Evolutionary conservation across 768 basidiomycete genomes (phyloP).

Genomic region (Lentinula detonsa): DNA sequence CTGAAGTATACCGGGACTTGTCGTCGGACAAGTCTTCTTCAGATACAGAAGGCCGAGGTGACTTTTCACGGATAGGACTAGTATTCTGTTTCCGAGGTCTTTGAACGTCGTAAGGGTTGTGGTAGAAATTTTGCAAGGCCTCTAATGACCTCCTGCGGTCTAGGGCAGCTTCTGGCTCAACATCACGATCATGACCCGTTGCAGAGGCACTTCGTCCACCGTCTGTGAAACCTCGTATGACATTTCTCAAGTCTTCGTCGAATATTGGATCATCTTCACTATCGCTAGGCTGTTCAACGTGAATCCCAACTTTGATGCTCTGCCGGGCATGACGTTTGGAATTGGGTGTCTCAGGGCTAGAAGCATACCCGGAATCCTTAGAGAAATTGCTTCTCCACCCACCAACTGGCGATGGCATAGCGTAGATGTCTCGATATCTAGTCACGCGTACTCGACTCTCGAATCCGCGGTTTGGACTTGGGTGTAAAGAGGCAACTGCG

Average conservation of each 20-base stretch:
- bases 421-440: slow-evolving; percentile 26
- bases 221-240: slow-evolving; percentile 28
- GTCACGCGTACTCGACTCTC: slow-evolving; percentile 21
- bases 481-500: slow-evolving; percentile 11
- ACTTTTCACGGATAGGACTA: slow-evolving; percentile 8
- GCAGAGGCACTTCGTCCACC: slow-evolving; percentile 15
- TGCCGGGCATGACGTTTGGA: slow-evolving; percentile 4
- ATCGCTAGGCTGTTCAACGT: slow-evolving; percentile 10
- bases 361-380: not conserved
- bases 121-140: slow-evolving; percentile 4
- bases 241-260: slow-evolving; percentile 26
- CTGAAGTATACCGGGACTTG: slow-evolving; percentile 18
- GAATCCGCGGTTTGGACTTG: slow-evolving; percentile 16
- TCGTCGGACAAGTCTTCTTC: slow-evolving; percentile 15
- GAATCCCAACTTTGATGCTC: slow-evolving; percentile 9
- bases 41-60: slow-evolving; percentile 9
- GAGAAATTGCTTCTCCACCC: not conserved
- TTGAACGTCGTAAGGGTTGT: not conserved
- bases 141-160: slow-evolving; percentile 25
- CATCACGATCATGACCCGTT: not conserved
- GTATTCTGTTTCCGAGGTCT: slow-evolving; percentile 9
- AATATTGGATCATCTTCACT: slow-evolving; percentile 20
- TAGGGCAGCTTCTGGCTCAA: slow-evolving; percentile 16
- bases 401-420: slow-evolving; percentile 13
- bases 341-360: slow-evolving; percentile 1